Conservation (phyloP, 345 rosid species). For the Corymbia maculata region DNA sequence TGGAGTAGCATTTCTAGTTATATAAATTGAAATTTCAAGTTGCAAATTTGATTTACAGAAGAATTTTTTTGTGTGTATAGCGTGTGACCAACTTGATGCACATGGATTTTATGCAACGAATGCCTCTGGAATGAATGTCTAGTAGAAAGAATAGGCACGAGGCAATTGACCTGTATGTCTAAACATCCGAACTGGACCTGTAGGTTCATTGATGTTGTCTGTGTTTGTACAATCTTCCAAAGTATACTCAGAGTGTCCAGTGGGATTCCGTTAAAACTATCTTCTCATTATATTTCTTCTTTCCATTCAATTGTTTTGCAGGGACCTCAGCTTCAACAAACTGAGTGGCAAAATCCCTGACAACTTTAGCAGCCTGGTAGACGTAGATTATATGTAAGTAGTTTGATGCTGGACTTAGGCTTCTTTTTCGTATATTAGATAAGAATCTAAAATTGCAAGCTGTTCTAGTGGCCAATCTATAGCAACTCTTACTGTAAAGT, state of each 20-base stretch:
- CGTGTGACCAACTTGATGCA: neutral
- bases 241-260: neutral
- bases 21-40: neutral
- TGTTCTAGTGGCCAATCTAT: neutral
- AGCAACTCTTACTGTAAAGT: neutral
- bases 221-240: neutral
- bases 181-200: neutral
- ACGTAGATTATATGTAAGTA: neutral
- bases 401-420: neutral
- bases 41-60: neutral
- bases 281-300: neutral
- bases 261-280: neutral
- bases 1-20: neutral
- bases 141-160: neutral
- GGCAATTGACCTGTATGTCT: neutral
- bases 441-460: neutral
- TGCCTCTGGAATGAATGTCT: neutral
- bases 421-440: neutral
- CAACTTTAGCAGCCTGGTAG: neutral
- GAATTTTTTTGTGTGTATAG: neutral
- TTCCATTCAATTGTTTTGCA: neutral
- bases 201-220: neutral
- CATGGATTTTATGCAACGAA: neutral
- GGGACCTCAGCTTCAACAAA: constrained; percentile 43
- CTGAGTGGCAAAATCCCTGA: constrained; percentile 21